A percentile compares a stretch with the other conserved stretches of the same genome.
These are phyloP conservation scores for Tylopilus plumbeoviolaceoides DNA, from an alignment of 768 basidiomycete species.

Conservation along the genomic window DNA sequence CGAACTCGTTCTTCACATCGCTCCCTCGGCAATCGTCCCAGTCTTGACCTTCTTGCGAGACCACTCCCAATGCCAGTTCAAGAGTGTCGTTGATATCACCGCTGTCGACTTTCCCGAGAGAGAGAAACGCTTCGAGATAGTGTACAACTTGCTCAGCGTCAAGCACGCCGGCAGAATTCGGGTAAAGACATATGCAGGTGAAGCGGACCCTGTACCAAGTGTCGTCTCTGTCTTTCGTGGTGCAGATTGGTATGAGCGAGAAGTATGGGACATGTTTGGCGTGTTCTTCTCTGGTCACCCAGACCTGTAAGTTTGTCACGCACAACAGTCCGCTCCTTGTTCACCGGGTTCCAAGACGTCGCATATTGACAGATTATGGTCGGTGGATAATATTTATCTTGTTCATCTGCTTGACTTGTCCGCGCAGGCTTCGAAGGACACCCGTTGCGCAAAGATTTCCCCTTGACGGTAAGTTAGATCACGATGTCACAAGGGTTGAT, in stretches of 20 bases:
- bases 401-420: neutral
- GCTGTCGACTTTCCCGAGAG: constrained; percentile 95
- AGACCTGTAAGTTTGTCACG: constrained; percentile 67
- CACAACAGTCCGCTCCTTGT: constrained; percentile 4
- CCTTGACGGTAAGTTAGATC: constrained; percentile 68
- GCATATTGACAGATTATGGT: constrained; percentile 98
- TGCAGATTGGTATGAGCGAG: constrained; percentile 98
- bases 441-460: constrained; percentile 97
- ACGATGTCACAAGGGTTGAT: neutral
- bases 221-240: constrained; percentile 75
- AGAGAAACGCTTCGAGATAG: constrained; percentile 92
- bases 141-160: constrained; percentile 90
- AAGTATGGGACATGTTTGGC: constrained; percentile 97
- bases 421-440: constrained; percentile 88
- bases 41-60: constrained; percentile 91
- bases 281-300: constrained; percentile 97
- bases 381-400: constrained; percentile 10
- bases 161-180: constrained; percentile 78
- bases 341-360: constrained; percentile 54
- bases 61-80: constrained; percentile 94
- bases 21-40: constrained; percentile 77
- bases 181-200: constrained; percentile 96
- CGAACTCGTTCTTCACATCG: constrained; percentile 86
- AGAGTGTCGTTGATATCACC: constrained; percentile 87
- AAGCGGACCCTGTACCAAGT: constrained; percentile 88